Evolutionary conservation across 176 grass and related monocot genomes (phyloP).

Genomic region (Oryza punctata): DNA sequence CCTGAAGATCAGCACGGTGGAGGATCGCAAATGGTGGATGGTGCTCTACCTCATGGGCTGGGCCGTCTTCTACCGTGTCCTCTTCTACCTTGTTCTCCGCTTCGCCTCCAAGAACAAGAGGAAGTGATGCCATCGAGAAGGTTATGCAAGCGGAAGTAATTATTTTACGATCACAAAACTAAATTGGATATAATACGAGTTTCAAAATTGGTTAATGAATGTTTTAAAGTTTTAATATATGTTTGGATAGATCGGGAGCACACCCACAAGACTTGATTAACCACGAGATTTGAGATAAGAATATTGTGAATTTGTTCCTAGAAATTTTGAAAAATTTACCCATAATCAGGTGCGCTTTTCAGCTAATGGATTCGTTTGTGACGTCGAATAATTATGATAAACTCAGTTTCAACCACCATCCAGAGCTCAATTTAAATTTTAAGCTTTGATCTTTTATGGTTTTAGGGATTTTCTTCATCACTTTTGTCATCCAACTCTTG

Average conservation of each 20-base stretch:
- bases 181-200: not conserved
- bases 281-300: not conserved
- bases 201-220: no score
- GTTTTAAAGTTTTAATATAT: not conserved
- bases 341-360: no score
- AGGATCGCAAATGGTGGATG: constrained; percentile 62
- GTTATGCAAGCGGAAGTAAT: constrained; percentile 41
- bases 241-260: not conserved
- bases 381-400: no score
- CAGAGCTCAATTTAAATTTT: no score
- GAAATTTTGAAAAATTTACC: no score
- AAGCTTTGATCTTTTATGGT: no score
- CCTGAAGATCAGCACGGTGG: constrained; percentile 41
- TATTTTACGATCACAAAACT: not conserved
- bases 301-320: not conserved
- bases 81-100: constrained; percentile 70
- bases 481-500: no score
- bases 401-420: no score
- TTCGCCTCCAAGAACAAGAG: constrained; percentile 77
- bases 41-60: constrained; percentile 62
- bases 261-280: not conserved
- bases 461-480: no score
- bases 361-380: no score
- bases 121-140: constrained; percentile 29
- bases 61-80: constrained; percentile 61